Evolutionary conservation across 768 basidiomycete species (phyloP).

Genomic region (Stropharia rugosoannulata): DNA sequence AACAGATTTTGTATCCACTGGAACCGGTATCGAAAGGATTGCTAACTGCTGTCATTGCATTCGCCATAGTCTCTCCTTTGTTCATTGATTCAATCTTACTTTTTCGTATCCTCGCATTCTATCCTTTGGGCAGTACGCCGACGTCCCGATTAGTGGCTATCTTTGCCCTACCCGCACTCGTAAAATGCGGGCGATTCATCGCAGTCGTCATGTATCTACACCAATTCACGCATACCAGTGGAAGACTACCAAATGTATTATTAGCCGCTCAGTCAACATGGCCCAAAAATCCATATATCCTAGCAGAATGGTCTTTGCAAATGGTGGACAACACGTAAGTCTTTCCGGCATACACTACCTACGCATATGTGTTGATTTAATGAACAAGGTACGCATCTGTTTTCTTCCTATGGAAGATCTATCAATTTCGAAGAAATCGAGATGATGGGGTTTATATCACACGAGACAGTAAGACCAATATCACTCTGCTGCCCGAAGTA

Average conservation of each 20-base stretch:
- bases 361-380: background rate
- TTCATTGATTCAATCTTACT: constrained; percentile 37
- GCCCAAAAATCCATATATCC: constrained; percentile 12
- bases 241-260: constrained; percentile 4
- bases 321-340: constrained; percentile 33
- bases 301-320: constrained; percentile 31
- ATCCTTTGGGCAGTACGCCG: constrained; percentile 22
- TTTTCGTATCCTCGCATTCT: constrained; percentile 35
- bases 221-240: constrained; percentile 7
- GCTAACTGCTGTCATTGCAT: constrained; percentile 18
- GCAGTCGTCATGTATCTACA: constrained; percentile 19
- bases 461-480: constrained; percentile 11
- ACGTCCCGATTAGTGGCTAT: constrained; percentile 16
- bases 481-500: background rate
- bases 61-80: constrained; percentile 29
- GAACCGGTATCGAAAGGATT: constrained; percentile 13
- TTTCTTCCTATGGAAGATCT: constrained; percentile 25
- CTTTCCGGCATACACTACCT: background rate
- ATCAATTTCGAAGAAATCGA: constrained; percentile 3
- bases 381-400: constrained; percentile 21
- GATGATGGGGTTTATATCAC: constrained; percentile 3
- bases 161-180: constrained; percentile 23
- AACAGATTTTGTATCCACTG: constrained; percentile 16
- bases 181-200: constrained; percentile 29
- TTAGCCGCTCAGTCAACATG: constrained; percentile 9